Conservation (phyloP, 352 stramenopile genomes). For the Pythium coloratum region DNA sequence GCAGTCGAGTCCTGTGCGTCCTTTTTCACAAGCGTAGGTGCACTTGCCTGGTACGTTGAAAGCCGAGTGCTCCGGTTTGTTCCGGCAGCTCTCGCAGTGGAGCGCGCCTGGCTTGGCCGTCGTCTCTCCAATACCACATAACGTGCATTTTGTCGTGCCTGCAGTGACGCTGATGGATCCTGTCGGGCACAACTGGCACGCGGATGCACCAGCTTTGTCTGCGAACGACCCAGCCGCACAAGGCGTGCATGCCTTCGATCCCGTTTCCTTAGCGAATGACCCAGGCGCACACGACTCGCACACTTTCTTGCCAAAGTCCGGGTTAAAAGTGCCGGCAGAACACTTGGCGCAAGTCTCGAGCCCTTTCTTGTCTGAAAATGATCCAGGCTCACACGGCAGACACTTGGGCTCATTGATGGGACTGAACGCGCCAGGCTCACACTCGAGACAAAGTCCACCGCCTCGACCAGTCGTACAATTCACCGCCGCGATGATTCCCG, state of each 20-base stretch:
- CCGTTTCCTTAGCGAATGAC: slow-evolving; percentile 43
- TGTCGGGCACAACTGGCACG: slow-evolving; percentile 55
- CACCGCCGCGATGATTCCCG: slow-evolving; percentile 45
- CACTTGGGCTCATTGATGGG: slow-evolving; percentile 57
- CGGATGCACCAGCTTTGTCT: slow-evolving; percentile 36
- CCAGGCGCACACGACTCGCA: slow-evolving; percentile 66
- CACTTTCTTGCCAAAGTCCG: slow-evolving; percentile 64
- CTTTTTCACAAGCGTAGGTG: slow-evolving; percentile 81
- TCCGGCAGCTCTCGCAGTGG: slow-evolving; percentile 47
- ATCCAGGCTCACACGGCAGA: slow-evolving; percentile 66
- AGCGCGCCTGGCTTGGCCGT: slow-evolving; percentile 51
- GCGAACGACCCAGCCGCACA: slow-evolving; percentile 65
- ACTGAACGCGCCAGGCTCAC: slow-evolving; percentile 64
- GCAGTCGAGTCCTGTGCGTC: slow-evolving; percentile 73
- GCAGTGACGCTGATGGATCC: slow-evolving; percentile 55
- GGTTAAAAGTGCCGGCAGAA: slow-evolving; percentile 56
- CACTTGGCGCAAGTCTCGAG: slow-evolving; percentile 54
- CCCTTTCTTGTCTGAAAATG: slow-evolving; percentile 49
- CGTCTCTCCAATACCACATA: slow-evolving; percentile 78
- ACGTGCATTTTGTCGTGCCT: slow-evolving; percentile 56
- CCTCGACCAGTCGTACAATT: slow-evolving; percentile 72
- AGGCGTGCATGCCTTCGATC: slow-evolving; percentile 54
- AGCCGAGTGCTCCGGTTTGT: slow-evolving; percentile 64
- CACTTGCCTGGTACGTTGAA: slow-evolving; percentile 84
- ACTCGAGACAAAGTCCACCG: slow-evolving; percentile 66